These are phyloP conservation scores for Monosporascus ibericus DNA, from an alignment of 2,329 filamentous ascomycete genomes.

Conservation along the genomic window DNA sequence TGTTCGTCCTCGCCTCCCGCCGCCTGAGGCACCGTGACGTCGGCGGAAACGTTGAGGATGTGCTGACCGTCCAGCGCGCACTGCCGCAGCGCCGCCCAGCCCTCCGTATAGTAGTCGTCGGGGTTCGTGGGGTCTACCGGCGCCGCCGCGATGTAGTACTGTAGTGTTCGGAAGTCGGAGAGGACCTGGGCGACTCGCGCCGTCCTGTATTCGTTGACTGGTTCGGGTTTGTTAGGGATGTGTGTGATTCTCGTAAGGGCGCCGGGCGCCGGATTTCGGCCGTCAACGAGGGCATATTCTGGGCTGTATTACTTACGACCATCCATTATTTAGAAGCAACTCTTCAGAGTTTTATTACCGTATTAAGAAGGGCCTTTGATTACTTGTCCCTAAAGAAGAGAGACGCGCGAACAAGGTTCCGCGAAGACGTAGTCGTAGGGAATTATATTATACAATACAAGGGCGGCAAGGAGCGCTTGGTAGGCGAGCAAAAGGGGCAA, in stretches of 20 bases:
- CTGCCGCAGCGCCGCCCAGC: constrained; percentile 56
- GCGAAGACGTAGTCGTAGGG: too few relatives aligned
- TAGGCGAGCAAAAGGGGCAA: constrained; percentile 8
- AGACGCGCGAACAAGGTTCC: constrained; percentile 3
- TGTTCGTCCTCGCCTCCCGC: constrained; percentile 53
- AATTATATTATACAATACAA: neutral
- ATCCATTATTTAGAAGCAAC: constrained; percentile 18
- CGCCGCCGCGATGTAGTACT: constrained; percentile 55
- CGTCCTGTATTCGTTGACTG: constrained; percentile 56
- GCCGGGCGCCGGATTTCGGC: too few relatives aligned
- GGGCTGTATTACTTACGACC: constrained; percentile 21
- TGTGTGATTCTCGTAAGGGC: too few relatives aligned
- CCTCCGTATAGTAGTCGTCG: constrained; percentile 58
- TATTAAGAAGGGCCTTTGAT: too few relatives aligned
- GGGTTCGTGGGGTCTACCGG: constrained; percentile 48
- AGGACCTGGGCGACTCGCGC: constrained; percentile 57
- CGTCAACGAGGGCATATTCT: too few relatives aligned
- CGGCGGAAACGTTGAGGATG: constrained; percentile 59
- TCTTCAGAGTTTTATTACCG: too few relatives aligned
- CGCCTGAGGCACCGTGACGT: constrained; percentile 50
- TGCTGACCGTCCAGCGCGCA: constrained; percentile 57
- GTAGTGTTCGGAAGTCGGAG: constrained; percentile 54
- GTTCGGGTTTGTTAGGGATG: constrained; percentile 11
- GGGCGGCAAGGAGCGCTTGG: neutral
- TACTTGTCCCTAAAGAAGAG: too few relatives aligned